These are phyloP conservation scores for Candida sonorensis DNA, from an alignment of 805 yeast species.

Conservation along the genomic window DNA sequence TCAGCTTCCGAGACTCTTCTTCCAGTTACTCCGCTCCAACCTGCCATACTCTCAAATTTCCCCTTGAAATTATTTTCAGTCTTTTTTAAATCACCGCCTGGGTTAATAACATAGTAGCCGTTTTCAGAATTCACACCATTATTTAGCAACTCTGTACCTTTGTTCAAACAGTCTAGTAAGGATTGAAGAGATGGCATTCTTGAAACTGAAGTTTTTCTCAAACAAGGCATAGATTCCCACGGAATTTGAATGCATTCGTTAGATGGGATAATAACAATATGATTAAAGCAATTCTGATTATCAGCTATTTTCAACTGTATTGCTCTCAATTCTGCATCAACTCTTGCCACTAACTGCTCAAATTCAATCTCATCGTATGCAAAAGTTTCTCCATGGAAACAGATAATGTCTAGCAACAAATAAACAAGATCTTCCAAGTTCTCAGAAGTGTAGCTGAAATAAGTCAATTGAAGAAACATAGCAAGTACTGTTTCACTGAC, in stretches of 20 bases:
- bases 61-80: conserved; percentile 56
- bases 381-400: conserved; percentile 57
- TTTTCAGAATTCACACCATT: conserved; percentile 16
- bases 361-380: conserved; percentile 62
- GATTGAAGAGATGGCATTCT: conserved; percentile 64
- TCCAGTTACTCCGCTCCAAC: conserved; percentile 53
- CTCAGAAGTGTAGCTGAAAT: conserved; percentile 23
- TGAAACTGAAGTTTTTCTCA: conserved; percentile 52
- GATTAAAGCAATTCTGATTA: conserved; percentile 26
- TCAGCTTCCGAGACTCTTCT: conserved; percentile 49
- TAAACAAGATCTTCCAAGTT: conserved; percentile 55
- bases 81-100: conserved; percentile 65
- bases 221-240: conserved; percentile 75
- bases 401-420: conserved; percentile 52
- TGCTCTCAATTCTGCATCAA: conserved; percentile 40
- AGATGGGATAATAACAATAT: conserved; percentile 66
- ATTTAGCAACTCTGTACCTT: conserved; percentile 8
- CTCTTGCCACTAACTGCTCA: conserved; percentile 44
- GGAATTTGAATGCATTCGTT: conserved; percentile 66
- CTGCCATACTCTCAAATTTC: conserved; percentile 29
- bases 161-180: conserved; percentile 33
- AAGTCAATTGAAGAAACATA: conserved; percentile 43
- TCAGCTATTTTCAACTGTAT: conserved; percentile 12
- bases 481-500: conserved; percentile 43
- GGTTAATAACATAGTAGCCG: conserved; percentile 71